Conservation (phyloP, 108 stramenopile genomes). For the Craspedostauros australis region DNA sequence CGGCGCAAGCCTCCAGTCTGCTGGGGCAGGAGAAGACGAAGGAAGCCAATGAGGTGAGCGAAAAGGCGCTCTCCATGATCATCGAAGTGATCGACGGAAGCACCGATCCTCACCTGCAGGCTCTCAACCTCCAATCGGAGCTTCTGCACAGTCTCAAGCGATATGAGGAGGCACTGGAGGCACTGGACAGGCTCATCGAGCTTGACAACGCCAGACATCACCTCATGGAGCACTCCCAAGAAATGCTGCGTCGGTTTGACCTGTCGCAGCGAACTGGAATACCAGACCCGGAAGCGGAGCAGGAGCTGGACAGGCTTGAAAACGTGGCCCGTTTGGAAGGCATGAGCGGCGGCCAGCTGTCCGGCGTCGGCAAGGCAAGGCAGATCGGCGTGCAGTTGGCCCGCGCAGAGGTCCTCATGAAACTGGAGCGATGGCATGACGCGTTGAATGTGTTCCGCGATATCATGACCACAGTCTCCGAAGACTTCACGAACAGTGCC, state of each 20-base stretch:
- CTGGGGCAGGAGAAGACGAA: background rate
- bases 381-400: background rate
- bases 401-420: background rate
- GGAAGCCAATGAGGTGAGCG: background rate
- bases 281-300: background rate
- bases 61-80: background rate
- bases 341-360: background rate
- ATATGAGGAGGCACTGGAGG: background rate
- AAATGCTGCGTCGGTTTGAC: background rate
- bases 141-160: background rate
- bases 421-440: background rate
- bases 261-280: background rate
- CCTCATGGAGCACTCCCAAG: background rate
- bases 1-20: background rate
- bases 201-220: background rate
- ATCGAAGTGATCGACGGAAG: background rate
- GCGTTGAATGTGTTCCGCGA: background rate
- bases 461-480: background rate
- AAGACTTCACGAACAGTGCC: background rate
- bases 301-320: background rate
- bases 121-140: background rate
- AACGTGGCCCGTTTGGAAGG: background rate
- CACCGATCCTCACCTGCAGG: background rate
- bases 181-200: slow-evolving; percentile 3
- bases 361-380: background rate